phyloP scores from a whole-genome alignment of 345 rosid genomes.

The Gynandropsis gynandra region DNA sequence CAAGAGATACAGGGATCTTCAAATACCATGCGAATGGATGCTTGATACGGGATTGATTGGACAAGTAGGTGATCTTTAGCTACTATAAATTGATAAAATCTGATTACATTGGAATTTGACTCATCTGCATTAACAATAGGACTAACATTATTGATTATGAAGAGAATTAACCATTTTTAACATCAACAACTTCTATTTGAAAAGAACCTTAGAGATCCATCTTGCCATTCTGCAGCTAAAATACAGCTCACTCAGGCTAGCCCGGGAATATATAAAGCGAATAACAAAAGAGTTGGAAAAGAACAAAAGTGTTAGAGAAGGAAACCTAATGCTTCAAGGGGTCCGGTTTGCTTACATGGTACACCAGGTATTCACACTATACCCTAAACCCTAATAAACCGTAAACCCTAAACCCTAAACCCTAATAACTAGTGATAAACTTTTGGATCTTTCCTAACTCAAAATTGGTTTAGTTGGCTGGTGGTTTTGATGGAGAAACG shows the following conservation, averaged over 20 bases:
- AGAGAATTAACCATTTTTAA: background rate
- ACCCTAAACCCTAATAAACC: too few relatives aligned
- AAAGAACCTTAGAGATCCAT: background rate
- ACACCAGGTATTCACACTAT: conserved; percentile 58
- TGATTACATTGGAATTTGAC: conserved; percentile 6
- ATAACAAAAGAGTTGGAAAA: conserved; percentile 40
- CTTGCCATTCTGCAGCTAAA: conserved; percentile 51
- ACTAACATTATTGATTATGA: background rate
- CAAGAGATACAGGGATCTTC: conserved; percentile 70
- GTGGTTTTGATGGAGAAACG: conserved; percentile 78
- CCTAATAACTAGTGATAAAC: background rate
- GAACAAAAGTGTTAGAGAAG: conserved; percentile 31
- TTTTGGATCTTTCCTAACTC: conserved; percentile 11
- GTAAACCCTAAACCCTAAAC: background rate
- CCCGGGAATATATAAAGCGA: conserved; percentile 63
- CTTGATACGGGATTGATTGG: conserved; percentile 66
- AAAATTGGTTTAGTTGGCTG: conserved; percentile 58
- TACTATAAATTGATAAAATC: conserved; percentile 12
- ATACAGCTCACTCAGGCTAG: conserved; percentile 57
- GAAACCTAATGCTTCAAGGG: conserved; percentile 55
- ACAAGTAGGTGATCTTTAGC: conserved; percentile 53
- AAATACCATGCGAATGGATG: conserved; percentile 98
- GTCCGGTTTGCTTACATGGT: conserved; percentile 72
- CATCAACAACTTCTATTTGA: background rate
- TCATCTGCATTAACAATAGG: background rate